Evolutionary conservation across 129 eudicot species (phyloP), one percentile per base, ranked within the genome.

Genomic region (Escallonia rubra): DNA sequence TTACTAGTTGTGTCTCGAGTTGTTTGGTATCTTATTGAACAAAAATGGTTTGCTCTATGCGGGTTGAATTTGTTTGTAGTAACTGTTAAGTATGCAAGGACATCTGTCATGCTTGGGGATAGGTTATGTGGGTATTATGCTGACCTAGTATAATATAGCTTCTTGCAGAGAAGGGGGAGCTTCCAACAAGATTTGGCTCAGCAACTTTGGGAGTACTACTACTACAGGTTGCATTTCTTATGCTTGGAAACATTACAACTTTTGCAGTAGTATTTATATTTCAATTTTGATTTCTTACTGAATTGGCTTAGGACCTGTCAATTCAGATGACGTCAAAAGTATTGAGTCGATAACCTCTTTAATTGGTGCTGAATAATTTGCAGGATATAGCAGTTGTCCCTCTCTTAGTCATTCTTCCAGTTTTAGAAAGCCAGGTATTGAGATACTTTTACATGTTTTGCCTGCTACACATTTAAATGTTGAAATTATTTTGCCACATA

Each of bases 371-470:
- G 78, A 42, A 79, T 63, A 60, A 74, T 82, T 75, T 82, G 86
- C 96, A 93, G 99, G 99, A 93, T 61, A 93, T 93, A 73, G 98
- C 96, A 53, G 98, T 93, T 64, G 98, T 93, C 69, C 98, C 98
- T 64, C 88, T 93, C 42, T 75, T 93, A 77, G 98, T 93, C 85
- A 93, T 93, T 74, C 96, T 93, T 47, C 98, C 98, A 23, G 96
- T 93, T 60, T 66, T 93, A 48, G 98, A 93, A 74, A 93, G 86
- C 82, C 98, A 93, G 96, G 98, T 89, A 77, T 10, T 4, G 39
- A 41, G 56, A 65, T 7, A 4, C 2, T 41, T 14, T 41, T 23
- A 23, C 34, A 23, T 23, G 34, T 23, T 23, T 23, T 23, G 34
- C 34, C 34, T 23, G 34, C 34, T 23, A 23, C 34, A 23, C 34